Percentiles rank a stretch among this genome's conserved stretches.
Evolutionary conservation across 805 yeast genomes (phyloP).

Genomic region (Candida jianshihensis): DNA sequence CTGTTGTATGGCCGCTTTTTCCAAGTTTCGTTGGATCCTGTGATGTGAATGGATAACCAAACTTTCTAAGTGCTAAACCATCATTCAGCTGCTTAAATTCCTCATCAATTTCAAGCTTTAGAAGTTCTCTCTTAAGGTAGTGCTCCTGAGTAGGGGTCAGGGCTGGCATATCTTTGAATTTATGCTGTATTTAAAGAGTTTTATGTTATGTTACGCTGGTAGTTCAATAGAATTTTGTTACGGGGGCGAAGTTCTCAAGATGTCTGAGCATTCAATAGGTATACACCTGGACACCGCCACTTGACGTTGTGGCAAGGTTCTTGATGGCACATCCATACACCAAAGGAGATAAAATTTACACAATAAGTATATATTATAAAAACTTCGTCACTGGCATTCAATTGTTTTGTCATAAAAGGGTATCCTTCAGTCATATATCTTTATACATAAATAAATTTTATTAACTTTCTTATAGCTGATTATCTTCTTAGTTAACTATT

Average conservation of each 20-base stretch:
- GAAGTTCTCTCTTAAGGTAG: constrained; percentile 74
- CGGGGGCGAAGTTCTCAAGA: no score
- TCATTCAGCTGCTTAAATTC: constrained; percentile 60
- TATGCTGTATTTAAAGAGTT: background rate
- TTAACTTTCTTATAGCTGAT: no score
- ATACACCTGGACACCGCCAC: background rate
- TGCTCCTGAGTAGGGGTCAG: constrained; percentile 72
- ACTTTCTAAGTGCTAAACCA: constrained; percentile 52
- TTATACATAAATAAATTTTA: no score
- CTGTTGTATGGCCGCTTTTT: background rate
- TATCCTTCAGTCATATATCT: no score
- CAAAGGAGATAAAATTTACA: no score
- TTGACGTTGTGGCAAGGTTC: background rate
- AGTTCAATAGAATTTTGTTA: no score
- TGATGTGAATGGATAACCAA: constrained; percentile 72
- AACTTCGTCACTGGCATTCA: no score
- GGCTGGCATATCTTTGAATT: background rate
- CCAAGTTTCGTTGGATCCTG: constrained; percentile 31
- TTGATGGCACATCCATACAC: background rate
- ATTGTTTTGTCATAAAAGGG: no score
- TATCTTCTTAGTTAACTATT: no score
- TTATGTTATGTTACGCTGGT: no score
- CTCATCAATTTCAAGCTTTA: constrained; percentile 49
- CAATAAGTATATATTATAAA: no score
- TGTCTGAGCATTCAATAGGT: no score